Evolutionary conservation across 495 filamentous ascomycete species (phyloP).

Genomic region (Penicillium taxi): DNA sequence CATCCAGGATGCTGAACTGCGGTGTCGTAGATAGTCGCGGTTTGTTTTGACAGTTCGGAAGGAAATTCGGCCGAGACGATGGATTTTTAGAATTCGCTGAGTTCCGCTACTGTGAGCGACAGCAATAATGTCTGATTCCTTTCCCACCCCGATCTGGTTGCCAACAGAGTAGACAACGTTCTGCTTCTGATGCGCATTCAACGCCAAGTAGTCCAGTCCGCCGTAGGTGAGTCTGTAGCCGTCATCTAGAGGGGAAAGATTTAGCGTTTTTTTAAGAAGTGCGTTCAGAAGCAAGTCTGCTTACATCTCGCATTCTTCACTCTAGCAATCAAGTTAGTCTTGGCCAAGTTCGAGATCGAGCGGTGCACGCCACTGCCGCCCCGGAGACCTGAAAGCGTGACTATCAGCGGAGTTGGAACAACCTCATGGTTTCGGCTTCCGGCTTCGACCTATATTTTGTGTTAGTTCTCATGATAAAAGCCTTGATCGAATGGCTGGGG

Average conservation of each 20-base stretch:
- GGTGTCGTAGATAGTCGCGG: slow-evolving; percentile 86
- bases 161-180: slow-evolving; percentile 81
- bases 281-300: not conserved
- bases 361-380: slow-evolving; percentile 79
- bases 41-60: slow-evolving; percentile 95
- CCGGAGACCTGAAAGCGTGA: slow-evolving; percentile 70
- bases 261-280: not conserved
- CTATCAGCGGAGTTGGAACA: slow-evolving; percentile 83
- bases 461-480: slow-evolving; percentile 26
- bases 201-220: slow-evolving; percentile 89
- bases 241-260: slow-evolving; percentile 51
- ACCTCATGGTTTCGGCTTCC: slow-evolving; percentile 96
- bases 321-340: slow-evolving; percentile 82
- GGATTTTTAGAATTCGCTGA: slow-evolving; percentile 81
- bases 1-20: slow-evolving; percentile 81
- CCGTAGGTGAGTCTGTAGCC: slow-evolving; percentile 96
- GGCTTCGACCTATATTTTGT: slow-evolving; percentile 63
- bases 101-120: slow-evolving; percentile 59
- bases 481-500: slow-evolving; percentile 5
- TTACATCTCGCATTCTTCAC: slow-evolving; percentile 88
- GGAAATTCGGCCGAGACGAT: slow-evolving; percentile 89
- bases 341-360: slow-evolving; percentile 82
- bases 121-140: slow-evolving; percentile 93
- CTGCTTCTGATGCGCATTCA: slow-evolving; percentile 76
- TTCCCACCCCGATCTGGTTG: slow-evolving; percentile 91